Evolutionary conservation across 2,329 filamentous ascomycete species (phyloP).

Genomic region (Trichoderma sp.): DNA sequence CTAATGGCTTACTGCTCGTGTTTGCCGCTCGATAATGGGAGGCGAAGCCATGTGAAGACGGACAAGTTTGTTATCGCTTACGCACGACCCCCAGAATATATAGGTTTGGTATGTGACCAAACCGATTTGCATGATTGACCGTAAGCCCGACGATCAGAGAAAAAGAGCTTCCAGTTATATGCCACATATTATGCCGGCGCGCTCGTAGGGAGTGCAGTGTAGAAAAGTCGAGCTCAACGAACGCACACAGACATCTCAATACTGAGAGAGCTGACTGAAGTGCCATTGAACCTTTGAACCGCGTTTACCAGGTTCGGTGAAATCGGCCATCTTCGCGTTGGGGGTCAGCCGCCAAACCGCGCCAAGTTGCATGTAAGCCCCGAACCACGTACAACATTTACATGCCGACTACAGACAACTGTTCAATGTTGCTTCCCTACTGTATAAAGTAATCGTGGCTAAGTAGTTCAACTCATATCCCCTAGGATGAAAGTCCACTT

Average conservation of each 20-base stretch:
- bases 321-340: not conserved
- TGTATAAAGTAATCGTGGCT: conserved; percentile 2
- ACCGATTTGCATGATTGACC: too few species aligned
- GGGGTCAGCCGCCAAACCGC: conserved; percentile 23
- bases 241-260: not conserved
- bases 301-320: not conserved
- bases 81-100: too few species aligned
- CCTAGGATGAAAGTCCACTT: not conserved
- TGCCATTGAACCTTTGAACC: not conserved
- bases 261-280: not conserved
- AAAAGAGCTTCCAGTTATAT: too few species aligned
- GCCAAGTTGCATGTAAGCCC: not conserved
- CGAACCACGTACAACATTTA: not conserved
- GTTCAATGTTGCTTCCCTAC: not conserved
- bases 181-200: too few species aligned
- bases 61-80: too few species aligned
- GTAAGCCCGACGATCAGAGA: too few species aligned
- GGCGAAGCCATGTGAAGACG: too few species aligned
- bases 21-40: not conserved
- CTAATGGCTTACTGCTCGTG: not conserved
- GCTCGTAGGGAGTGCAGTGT: not conserved
- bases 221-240: too few species aligned
- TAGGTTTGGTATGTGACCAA: too few species aligned
- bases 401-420: not conserved
- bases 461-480: conserved; percentile 2